Percentiles rank a stretch among this genome's conserved stretches.
Conservation (phyloP, 495 filamentous ascomycete species). For the Penicillium turbatum region DNA sequence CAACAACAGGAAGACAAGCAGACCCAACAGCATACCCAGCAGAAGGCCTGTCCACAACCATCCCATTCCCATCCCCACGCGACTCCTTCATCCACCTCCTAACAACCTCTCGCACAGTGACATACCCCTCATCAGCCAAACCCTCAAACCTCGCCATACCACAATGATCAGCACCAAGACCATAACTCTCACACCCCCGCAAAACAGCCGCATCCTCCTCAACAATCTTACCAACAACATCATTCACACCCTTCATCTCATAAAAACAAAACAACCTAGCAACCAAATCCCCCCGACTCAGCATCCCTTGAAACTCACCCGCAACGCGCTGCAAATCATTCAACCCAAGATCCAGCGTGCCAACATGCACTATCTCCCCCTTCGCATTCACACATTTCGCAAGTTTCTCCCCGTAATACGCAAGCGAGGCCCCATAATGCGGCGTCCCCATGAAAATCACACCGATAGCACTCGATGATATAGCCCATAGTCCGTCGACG, state of each 20-base stretch:
- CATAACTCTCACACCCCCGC: background rate
- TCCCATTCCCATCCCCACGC: background rate
- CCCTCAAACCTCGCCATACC: background rate
- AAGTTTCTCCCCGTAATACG: background rate
- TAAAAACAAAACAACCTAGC: conserved; percentile 3
- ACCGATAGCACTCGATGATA: background rate
- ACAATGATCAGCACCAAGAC: background rate
- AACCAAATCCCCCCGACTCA: background rate
- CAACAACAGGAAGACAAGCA: background rate
- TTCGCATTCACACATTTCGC: background rate
- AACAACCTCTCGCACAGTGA: background rate
- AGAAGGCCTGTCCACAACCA: background rate
- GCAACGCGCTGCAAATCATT: background rate
- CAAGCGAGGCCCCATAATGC: background rate
- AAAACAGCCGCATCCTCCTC: conserved; percentile 3
- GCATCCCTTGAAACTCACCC: background rate
- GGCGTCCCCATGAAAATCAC: conserved; percentile 7
- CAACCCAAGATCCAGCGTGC: background rate
- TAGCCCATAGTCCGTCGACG: conserved; percentile 6
- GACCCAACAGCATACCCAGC: background rate
- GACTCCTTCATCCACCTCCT: background rate
- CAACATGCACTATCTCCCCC: background rate
- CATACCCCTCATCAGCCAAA: background rate
- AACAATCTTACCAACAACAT: conserved; percentile 3
- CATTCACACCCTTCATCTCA: background rate